Evolutionary conservation across 1,284 basidiomycete species (phyloP).

Genomic region (Melanopsichium pennsylvanicum): DNA sequence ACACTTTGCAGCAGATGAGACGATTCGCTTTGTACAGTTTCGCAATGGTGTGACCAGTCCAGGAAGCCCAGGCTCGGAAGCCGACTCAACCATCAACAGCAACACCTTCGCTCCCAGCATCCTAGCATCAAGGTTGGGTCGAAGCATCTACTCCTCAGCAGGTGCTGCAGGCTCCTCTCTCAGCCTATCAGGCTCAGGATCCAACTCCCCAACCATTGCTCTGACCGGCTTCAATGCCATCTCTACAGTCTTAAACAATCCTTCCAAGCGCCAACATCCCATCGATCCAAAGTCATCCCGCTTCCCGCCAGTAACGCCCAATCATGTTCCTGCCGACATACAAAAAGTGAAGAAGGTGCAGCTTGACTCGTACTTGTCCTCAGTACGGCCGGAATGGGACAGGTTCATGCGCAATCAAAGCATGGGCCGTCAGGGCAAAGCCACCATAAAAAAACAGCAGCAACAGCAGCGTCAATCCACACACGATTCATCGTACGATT

Average conservation of each 20-base stretch:
- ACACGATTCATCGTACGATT: conserved; percentile 17
- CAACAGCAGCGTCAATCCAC: conserved; percentile 14
- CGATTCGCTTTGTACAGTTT: conserved; percentile 2
- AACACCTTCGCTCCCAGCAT: conserved; percentile 32
- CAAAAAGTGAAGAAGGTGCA: conserved; percentile 51
- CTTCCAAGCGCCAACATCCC: conserved; percentile 53
- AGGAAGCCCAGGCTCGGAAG: conserved; percentile 34
- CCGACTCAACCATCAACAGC: conserved; percentile 39
- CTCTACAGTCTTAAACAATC: conserved; percentile 63
- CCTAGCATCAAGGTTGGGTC: conserved; percentile 30
- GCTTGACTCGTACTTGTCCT: conserved; percentile 56
- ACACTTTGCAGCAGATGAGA: conserved; percentile 4
- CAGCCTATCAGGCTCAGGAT: conserved; percentile 34
- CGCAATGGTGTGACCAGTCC: conserved; percentile 37
- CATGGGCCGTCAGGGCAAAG: conserved; percentile 44
- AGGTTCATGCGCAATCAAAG: conserved; percentile 61
- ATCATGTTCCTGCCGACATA: conserved; percentile 50
- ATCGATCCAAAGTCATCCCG: conserved; percentile 61
- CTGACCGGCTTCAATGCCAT: conserved; percentile 56
- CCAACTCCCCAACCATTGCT: conserved; percentile 29
- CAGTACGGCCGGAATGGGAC: conserved; percentile 58
- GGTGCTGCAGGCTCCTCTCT: conserved; percentile 23
- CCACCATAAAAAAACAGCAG: conserved; percentile 25
- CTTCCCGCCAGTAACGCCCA: conserved; percentile 53
- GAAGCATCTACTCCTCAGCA: conserved; percentile 26